Evolutionary conservation across 768 basidiomycete species (phyloP).

Genomic region (Kwoniella mangroviensis): DNA sequence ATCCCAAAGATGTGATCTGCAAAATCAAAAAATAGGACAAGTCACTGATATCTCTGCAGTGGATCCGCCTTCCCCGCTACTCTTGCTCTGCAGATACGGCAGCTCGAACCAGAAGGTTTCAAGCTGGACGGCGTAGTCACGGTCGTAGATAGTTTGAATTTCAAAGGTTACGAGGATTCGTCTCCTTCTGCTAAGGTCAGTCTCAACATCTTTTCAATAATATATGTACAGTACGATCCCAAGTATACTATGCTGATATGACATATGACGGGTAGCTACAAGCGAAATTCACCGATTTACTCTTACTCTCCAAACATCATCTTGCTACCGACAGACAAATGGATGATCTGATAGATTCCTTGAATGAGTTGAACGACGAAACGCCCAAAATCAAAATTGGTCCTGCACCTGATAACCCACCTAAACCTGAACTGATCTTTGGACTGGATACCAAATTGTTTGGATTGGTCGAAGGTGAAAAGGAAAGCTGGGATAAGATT

Average conservation of each 20-base stretch:
- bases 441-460: conserved; percentile 88
- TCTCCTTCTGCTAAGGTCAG: conserved; percentile 79
- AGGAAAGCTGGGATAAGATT: conserved; percentile 44
- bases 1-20: not conserved
- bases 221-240: conserved; percentile 4
- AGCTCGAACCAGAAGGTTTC: conserved; percentile 81
- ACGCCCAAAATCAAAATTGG: conserved; percentile 80
- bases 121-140: conserved; percentile 89
- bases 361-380: conserved; percentile 83
- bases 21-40: no score
- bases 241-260: not conserved
- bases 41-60: conserved; percentile 57
- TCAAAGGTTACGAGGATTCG: conserved; percentile 87
- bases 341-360: conserved; percentile 82
- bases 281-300: conserved; percentile 91
- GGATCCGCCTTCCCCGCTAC: conserved; percentile 96
- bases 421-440: conserved; percentile 78
- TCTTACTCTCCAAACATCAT: conserved; percentile 94
- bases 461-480: conserved; percentile 41
- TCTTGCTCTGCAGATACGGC: conserved; percentile 89
- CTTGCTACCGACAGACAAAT: conserved; percentile 73
- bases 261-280: conserved; percentile 57
- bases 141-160: conserved; percentile 77
- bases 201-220: not conserved
- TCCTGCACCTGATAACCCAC: conserved; percentile 61